Evolutionary conservation across 108 stramenopile genomes (phyloP).

Genomic region (Stephanodiscus minutulus): DNA sequence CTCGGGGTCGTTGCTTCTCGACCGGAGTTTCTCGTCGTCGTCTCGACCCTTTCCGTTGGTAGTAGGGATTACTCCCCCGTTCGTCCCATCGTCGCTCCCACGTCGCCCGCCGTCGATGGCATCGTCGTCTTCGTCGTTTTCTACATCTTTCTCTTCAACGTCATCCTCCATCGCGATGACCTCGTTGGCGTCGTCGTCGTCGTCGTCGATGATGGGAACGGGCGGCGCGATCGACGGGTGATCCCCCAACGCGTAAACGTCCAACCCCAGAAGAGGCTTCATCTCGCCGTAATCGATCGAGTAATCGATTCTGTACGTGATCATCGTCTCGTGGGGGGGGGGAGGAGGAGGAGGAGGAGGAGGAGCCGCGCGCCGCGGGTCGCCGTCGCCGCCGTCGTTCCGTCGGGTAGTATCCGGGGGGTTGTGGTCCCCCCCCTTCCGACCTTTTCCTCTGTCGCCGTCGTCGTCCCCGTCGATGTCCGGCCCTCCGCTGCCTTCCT

Average conservation of each 20-base stretch:
- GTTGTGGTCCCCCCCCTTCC: too few relatives aligned
- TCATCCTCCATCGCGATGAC: not conserved
- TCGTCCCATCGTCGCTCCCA: not conserved
- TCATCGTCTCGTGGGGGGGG: constrained; percentile 41
- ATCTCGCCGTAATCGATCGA: constrained; percentile 59
- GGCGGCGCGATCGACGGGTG: constrained; percentile 56
- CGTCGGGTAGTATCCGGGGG: not conserved
- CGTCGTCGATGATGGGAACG: constrained; percentile 55
- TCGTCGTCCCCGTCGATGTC: constrained; percentile 16
- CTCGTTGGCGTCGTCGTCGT: too few relatives aligned
- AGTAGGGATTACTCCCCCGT: not conserved
- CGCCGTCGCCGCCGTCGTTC: not conserved
- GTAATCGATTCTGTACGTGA: constrained; percentile 70
- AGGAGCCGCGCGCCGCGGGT: not conserved
- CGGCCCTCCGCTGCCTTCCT: constrained; percentile 5
- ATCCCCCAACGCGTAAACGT: constrained; percentile 56
- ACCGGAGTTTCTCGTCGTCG: not conserved
- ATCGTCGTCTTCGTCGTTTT: constrained; percentile 50
- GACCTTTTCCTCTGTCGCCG: too few relatives aligned
- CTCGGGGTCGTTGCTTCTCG: not conserved
- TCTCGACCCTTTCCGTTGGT: not conserved
- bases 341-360: too few relatives aligned
- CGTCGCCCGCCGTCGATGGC: constrained; percentile 13
- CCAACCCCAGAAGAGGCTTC: constrained; percentile 54
- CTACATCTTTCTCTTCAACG: not conserved